Percentiles rank a stretch among this genome's conserved stretches.
phyloP scores from a whole-genome alignment of 495 filamentous ascomycete genomes.

The Oidiodendron maius region DNA sequence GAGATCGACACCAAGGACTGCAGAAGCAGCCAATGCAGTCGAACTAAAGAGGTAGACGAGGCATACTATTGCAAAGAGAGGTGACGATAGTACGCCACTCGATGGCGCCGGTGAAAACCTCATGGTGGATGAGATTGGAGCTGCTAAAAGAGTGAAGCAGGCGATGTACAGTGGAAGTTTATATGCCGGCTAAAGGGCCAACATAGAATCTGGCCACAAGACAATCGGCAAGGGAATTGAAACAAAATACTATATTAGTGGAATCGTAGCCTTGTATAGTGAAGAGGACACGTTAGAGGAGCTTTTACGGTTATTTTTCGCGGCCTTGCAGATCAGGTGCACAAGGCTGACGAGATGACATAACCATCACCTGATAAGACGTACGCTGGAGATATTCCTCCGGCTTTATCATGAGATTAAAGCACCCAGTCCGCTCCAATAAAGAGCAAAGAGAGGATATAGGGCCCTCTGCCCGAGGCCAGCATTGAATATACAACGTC shows the following conservation, averaged over 20 bases:
- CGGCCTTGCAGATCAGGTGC: slow-evolving; percentile 9
- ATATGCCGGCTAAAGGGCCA: slow-evolving; percentile 12
- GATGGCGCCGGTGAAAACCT: slow-evolving; percentile 6
- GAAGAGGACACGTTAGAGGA: slow-evolving; percentile 19
- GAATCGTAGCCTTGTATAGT: slow-evolving; percentile 12
- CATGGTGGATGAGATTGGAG: slow-evolving; percentile 15
- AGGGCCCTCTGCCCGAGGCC: too few relatives aligned
- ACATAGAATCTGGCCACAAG: slow-evolving; percentile 22
- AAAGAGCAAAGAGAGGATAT: too few relatives aligned
- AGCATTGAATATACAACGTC: too few relatives aligned
- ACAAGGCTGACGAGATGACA: neutral
- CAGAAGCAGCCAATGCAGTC: slow-evolving; percentile 49
- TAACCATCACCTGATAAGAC: too few relatives aligned
- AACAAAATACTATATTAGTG: slow-evolving; percentile 6
- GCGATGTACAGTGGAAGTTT: slow-evolving; percentile 11
- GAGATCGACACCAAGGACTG: slow-evolving; percentile 87
- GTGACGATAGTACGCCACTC: slow-evolving; percentile 26
- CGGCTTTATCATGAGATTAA: too few relatives aligned
- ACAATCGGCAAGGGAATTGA: slow-evolving; percentile 7
- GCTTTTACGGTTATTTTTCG: slow-evolving; percentile 4
- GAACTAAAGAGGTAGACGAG: slow-evolving; percentile 42
- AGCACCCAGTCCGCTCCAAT: too few relatives aligned
- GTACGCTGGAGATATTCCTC: too few relatives aligned
- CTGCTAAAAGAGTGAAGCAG: slow-evolving; percentile 26
- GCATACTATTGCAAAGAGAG: slow-evolving; percentile 36